Evolutionary conservation across 2,329 filamentous ascomycete genomes (phyloP).

Genomic region (Xylaria sp.): DNA sequence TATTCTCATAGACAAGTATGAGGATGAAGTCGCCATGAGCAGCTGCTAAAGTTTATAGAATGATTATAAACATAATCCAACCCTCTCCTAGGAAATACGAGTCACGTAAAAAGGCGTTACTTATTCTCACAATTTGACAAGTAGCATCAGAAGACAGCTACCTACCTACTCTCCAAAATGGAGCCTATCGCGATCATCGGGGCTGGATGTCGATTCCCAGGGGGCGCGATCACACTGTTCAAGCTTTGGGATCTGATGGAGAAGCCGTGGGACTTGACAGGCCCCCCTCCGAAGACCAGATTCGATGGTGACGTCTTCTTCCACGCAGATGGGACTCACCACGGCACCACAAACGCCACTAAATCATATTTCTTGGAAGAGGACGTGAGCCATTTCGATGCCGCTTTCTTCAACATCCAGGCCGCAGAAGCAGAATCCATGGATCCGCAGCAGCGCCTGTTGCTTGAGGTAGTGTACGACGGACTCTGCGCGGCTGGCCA

Average conservation of each 20-base stretch:
- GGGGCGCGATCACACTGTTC: constrained; percentile 13
- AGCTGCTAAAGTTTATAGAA: too few species aligned
- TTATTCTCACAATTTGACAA: too few species aligned
- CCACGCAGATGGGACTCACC: constrained; percentile 21
- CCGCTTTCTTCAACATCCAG: constrained; percentile 31
- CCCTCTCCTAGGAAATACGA: too few species aligned
- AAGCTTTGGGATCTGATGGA: constrained; percentile 29
- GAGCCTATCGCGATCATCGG: not conserved
- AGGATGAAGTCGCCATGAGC: too few species aligned
- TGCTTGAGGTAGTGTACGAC: constrained; percentile 33
- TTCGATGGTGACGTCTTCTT: constrained; percentile 24
- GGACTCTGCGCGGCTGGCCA: not conserved
- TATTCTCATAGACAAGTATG: too few species aligned
- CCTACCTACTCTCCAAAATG: too few species aligned
- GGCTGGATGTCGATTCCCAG: constrained; percentile 26
- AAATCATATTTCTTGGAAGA: constrained; percentile 29
- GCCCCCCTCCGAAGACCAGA: not conserved
- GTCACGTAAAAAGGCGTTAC: too few species aligned
- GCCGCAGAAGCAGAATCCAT: constrained; percentile 29
- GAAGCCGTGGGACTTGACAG: constrained; percentile 9
- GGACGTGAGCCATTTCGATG: constrained; percentile 25
- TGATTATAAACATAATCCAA: too few species aligned
- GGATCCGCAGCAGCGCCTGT: constrained; percentile 35
- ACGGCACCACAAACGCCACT: constrained; percentile 32
- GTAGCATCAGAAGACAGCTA: too few species aligned